Base-by-base conservation (phyloP, 805 yeast genomes). In the Millerozyma acaciae region DNA sequence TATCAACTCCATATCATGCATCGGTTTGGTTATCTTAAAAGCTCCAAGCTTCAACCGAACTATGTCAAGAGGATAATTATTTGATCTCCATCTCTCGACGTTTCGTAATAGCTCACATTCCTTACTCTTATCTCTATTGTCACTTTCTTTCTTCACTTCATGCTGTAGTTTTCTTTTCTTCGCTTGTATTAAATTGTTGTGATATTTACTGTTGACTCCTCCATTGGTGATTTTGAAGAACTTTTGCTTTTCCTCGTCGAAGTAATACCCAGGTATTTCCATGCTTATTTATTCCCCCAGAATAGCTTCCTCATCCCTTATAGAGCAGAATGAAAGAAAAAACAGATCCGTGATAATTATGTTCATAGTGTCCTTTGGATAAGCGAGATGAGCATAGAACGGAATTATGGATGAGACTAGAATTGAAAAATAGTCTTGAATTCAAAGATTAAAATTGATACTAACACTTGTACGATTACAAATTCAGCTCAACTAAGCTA, bases 211-310 rank as follows among this genome's bases (percentile, higher is more conserved):
- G 19, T 34, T 34, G 7, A 32, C 18, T 14, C 35, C 55, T 4
- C 62, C 63, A 28, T 57, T 57, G 17, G 44, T 41, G 14, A 57
- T 50, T 32, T 49, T 49, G 42, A 57, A 57, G 37, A 55, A 57
- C 29, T 45, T 45, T 10, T 44, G 43, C 27, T 40, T 45, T 16
- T 30, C 40, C 21, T 34, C 45, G 31, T 57, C 63, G 26, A 27
- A 57, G 36, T 45, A 46, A 30, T 39, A 55, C 3, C 61, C 61
- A 2, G 60, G 60, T 13, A 55, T 44, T 24, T 47, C 49, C 24
- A 28, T 28, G 10, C 12, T 20, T 13, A 8, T 8, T 6, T 16
- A 47, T 50, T 12, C 29, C 38, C 29, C 32, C 10, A 7, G 10
- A 23, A 23, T 23, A 15, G 13, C 13, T 23, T n/a, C n/a, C n/a